Percentiles rank a stretch among this genome's conserved stretches.
Conservation (phyloP, 495 filamentous ascomycete species). For the Penicillium chermesinum region DNA sequence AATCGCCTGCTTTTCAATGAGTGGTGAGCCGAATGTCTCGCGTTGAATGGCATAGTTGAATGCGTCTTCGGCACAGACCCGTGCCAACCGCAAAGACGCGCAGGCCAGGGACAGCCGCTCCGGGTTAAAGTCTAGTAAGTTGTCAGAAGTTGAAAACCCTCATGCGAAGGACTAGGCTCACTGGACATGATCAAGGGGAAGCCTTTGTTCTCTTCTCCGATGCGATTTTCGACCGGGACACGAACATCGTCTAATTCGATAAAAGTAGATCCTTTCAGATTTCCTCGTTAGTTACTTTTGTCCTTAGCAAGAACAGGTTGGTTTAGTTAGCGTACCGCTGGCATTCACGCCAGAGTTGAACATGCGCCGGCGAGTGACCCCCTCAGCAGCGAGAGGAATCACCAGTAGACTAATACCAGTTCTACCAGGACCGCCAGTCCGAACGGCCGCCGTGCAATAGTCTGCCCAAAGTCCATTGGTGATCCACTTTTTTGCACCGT, state of each 20-base stretch:
- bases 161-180: constrained; percentile 6
- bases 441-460: constrained; percentile 50
- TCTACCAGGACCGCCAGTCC: constrained; percentile 47
- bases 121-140: constrained; percentile 46
- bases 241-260: constrained; percentile 45
- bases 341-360: constrained; percentile 61
- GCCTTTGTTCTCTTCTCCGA: constrained; percentile 44
- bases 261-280: constrained; percentile 37
- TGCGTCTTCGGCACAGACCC: constrained; percentile 45
- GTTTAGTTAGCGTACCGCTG: constrained; percentile 23
- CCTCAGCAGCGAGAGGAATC: constrained; percentile 43
- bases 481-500: constrained; percentile 56
- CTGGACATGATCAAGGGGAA: constrained; percentile 49
- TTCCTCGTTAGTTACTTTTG: background rate
- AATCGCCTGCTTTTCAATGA: constrained; percentile 44
- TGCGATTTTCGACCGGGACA: constrained; percentile 39
- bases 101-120: constrained; percentile 42
- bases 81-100: constrained; percentile 37
- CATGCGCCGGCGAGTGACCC: constrained; percentile 64
- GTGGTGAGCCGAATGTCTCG: constrained; percentile 45
- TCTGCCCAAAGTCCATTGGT: constrained; percentile 52
- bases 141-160: too few species aligned
- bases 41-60: constrained; percentile 45
- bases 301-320: background rate
- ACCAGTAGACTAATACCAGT: constrained; percentile 48